Evolutionary conservation across 2,329 filamentous ascomycete species (phyloP).

Genomic region (Sclerotinia spermophila): DNA sequence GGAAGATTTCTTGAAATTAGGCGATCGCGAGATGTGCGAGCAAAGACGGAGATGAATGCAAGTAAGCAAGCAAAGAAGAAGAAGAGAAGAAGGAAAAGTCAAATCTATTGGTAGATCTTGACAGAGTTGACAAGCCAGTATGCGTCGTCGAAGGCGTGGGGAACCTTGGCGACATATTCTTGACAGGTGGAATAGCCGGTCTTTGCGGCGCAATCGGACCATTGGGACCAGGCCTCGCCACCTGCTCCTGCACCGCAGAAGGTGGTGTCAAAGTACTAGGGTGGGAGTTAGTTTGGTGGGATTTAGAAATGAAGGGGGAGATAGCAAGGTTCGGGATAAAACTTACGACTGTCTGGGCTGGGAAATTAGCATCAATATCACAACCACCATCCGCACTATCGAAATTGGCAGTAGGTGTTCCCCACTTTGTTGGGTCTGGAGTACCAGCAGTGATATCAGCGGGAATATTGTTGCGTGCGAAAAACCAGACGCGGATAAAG

Average conservation of each 20-base stretch:
- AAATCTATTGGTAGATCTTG: slow-evolving; percentile 53
- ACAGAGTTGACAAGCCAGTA: slow-evolving; percentile 76
- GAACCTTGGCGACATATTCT: slow-evolving; percentile 68
- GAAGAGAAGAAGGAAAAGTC: not conserved
- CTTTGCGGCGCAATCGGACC: slow-evolving; percentile 45
- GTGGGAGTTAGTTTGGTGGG: not conserved
- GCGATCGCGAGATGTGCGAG: too few species aligned
- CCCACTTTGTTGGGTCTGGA: slow-evolving; percentile 67
- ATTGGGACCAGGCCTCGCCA: slow-evolving; percentile 45
- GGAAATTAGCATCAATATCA: slow-evolving; percentile 67
- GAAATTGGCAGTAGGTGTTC: slow-evolving; percentile 56
- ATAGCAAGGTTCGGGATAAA: not conserved
- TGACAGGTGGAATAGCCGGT: slow-evolving; percentile 67
- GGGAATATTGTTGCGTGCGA: slow-evolving; percentile 66
- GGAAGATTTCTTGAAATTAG: too few species aligned
- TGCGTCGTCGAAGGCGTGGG: slow-evolving; percentile 64
- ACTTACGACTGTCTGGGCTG: slow-evolving; percentile 64
- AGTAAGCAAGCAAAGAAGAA: not conserved
- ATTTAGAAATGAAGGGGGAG: too few species aligned
- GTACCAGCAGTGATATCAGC: slow-evolving; percentile 57
- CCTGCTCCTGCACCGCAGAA: slow-evolving; percentile 89
- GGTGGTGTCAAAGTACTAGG: slow-evolving; percentile 62
- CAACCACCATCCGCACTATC: slow-evolving; percentile 56
- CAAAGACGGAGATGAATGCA: not conserved
- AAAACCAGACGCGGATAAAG: slow-evolving; percentile 49